These are phyloP conservation scores for Basipetospora chlamydospora DNA, from an alignment of 2,329 filamentous ascomycete species.

Conservation along the genomic window DNA sequence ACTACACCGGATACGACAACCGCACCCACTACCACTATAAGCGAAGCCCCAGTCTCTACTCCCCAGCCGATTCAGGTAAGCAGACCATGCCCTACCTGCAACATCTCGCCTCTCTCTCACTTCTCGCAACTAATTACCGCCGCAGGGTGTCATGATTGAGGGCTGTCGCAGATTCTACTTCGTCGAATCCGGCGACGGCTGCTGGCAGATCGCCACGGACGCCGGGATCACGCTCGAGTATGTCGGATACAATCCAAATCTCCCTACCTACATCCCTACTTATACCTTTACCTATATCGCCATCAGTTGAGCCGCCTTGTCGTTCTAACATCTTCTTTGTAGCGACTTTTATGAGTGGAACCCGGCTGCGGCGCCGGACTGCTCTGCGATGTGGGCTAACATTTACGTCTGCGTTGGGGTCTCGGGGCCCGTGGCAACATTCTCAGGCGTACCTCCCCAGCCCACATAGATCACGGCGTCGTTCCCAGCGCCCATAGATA, in stretches of 20 bases:
- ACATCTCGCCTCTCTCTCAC: not conserved
- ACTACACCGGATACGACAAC: not conserved
- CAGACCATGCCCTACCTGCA: not conserved
- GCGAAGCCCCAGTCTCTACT: not conserved
- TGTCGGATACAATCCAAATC: not conserved
- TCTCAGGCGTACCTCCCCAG: not conserved
- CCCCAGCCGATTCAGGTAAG: not conserved
- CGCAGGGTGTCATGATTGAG: not conserved
- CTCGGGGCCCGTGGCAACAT: not conserved
- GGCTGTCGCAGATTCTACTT: not conserved
- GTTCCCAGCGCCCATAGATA: too few relatives aligned
- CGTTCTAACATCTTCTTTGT: not conserved
- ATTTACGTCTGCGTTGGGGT: not conserved
- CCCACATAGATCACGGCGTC: not conserved
- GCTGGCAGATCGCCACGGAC: not conserved
- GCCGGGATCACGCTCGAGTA: not conserved
- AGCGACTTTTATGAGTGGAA: constrained; percentile 15
- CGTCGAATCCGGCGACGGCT: not conserved
- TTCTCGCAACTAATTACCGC: not conserved
- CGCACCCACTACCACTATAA: not conserved
- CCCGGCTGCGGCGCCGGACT: constrained; percentile 14
- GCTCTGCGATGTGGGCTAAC: constrained; percentile 5
- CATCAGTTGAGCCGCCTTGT: not conserved
- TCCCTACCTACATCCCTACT: not conserved
- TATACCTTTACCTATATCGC: not conserved